Base-by-base conservation (phyloP, 1,284 basidiomycete species). In the Moesziomyces aphidis region DNA sequence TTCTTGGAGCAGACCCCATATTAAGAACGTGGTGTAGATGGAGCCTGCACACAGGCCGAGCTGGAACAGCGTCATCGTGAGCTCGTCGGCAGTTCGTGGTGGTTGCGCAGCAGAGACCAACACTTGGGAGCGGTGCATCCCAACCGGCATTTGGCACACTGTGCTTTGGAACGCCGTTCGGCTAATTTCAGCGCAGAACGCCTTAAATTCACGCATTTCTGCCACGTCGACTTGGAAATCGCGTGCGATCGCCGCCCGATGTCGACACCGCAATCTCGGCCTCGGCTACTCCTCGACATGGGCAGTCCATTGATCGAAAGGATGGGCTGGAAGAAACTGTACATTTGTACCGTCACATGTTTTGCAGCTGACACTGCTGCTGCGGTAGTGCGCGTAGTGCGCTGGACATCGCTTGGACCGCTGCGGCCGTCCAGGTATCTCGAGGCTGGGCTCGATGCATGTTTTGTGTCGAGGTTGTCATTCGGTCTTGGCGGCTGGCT, bases 1-100 rank as follows among this genome's bases (percentile, higher is more conserved):
- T 67, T 84, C 83, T 51, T 84, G 83, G 10, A 84, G 66, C 24
- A 84, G 63, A 10, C 81, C 83, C 83, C 83, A 84, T 67, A 82
- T 62, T 47, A 84, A 76, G 55, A 84, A 84, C 48, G 76, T 80
- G 45, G 77, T 65, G 53, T 84, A 84, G 59, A 84, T 83, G 23
- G 79, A 73, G 34, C 62, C 64, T 36, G 81, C 81, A 52, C 83
- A 83, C 3, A 80, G 34, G 48, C 68, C 74, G 10, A 84, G 73
- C 65, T 76, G 69, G 3, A 80, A 26, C 8, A 77, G 54, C 31
- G 71, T 74, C 71, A 74, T 77, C 1, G 31, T 56, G 36, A 26
- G 26, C 6, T 34, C 17, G 22, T 28, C 26, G 26, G 26, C 26
- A 28, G 26, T 4, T 51, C 5, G 28, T 19, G 56, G 45, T 39